These are phyloP conservation scores for Pseudogymnoascus sp. DNA, from an alignment of 2,329 filamentous ascomycete genomes.

Conservation along the genomic window DNA sequence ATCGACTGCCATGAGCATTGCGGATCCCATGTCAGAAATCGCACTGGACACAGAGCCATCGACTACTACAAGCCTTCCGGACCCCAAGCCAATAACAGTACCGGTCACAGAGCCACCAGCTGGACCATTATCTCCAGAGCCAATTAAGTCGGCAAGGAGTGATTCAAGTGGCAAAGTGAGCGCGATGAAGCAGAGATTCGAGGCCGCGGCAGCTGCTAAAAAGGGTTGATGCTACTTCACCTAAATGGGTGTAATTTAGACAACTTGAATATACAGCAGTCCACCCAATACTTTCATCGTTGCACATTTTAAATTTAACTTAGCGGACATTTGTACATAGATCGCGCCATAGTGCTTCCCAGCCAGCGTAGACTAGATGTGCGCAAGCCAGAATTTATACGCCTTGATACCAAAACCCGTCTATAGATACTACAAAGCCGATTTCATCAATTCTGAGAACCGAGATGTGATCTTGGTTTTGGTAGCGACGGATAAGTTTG, in stretches of 20 bases:
- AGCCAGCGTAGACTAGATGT: not conserved
- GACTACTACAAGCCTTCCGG: not conserved
- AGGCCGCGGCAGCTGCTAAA: not conserved
- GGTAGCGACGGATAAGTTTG: not conserved
- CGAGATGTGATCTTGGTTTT: not conserved
- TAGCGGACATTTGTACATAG: not conserved
- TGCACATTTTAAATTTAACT: not conserved
- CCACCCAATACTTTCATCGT: not conserved
- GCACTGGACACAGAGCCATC: not conserved
- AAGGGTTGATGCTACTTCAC: not conserved
- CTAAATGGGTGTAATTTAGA: not conserved
- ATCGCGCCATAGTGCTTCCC: not conserved
- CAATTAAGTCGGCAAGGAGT: not conserved
- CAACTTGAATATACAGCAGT: not conserved
- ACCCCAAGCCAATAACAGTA: not conserved
- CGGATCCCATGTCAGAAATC: not conserved
- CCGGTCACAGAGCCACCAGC: not conserved
- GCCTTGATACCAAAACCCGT: not conserved
- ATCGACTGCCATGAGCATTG: not conserved
- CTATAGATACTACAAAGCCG: not conserved
- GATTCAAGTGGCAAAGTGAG: slow-evolving; percentile 1
- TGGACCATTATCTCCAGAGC: not conserved
- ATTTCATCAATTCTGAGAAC: not conserved
- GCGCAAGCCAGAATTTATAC: not conserved
- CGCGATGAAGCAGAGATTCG: slow-evolving; percentile 3